These are phyloP conservation scores for Aspergillus brunneoviolaceus DNA, from an alignment of 2,329 filamentous ascomycete genomes.

Conservation along the genomic window DNA sequence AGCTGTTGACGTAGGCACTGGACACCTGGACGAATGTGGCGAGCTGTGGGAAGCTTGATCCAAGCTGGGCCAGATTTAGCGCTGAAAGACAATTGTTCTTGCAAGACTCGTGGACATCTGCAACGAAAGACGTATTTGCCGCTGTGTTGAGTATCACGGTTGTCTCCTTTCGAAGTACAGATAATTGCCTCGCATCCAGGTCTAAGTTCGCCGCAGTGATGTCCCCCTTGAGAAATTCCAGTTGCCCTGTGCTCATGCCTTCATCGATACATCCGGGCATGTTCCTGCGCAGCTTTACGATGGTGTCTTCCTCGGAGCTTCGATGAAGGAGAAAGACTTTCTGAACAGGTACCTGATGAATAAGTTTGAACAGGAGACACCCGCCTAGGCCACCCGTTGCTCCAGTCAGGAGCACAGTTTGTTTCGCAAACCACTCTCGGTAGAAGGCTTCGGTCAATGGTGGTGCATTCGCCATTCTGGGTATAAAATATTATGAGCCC, in stretches of 20 bases:
- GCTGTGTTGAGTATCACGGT: conserved; percentile 21
- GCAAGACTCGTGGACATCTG: conserved; percentile 12
- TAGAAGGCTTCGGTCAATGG: too few relatives aligned
- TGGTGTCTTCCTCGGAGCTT: conserved; percentile 9
- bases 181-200: conserved; percentile 5
- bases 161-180: conserved; percentile 10
- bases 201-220: conserved; percentile 15
- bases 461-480: too few relatives aligned
- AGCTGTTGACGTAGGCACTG: conserved; percentile 12
- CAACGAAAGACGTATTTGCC: conserved; percentile 17
- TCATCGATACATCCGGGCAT: conserved; percentile 23
- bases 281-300: conserved; percentile 13
- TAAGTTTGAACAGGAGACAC: conserved; percentile 22
- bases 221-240: conserved; percentile 20
- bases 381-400: conserved; percentile 18
- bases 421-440: background rate
- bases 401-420: conserved; percentile 20
- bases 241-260: conserved; percentile 21
- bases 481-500: too few relatives aligned
- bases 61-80: conserved; percentile 7
- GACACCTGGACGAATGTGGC: conserved; percentile 17
- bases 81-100: conserved; percentile 13
- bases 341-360: conserved; percentile 16
- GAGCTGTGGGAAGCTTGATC: conserved; percentile 8
- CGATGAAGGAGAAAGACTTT: conserved; percentile 18